Base-by-base conservation (phyloP, 164 flowering plant genomes). In the Paratinospora sagittata region DNA sequence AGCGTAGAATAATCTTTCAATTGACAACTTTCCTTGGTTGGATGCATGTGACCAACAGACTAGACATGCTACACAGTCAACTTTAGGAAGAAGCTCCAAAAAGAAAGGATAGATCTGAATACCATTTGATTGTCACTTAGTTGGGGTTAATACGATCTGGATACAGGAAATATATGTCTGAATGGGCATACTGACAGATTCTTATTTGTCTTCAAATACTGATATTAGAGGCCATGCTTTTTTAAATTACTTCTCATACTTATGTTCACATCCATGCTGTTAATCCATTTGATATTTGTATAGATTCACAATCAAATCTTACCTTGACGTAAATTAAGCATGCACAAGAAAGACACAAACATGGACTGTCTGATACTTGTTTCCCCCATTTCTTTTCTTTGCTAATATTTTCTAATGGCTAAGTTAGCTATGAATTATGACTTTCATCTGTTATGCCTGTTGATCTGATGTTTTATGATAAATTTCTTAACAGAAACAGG, bases 401-500 rank as follows among this genome's bases (percentile, higher is more conserved):
- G 27, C 30, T 45, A 26, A 24, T 41, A 43, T 8, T 64, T 63
- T 69, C 23, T 68, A 30, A n/a, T 39, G 34, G 8, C 39, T 24
- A 30, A 30, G 34, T 4, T 30, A 30, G 8, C n/a, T 64, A 30
- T 27, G 16, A 33, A 23, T 66, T 36, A 33, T 57, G 65, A 26
- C 6, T n/a, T 68, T 41, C 34, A 16, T 27, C 66, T 52, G 21
- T 66, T 63, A 27, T 41, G 26, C 27, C n/a, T 17, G 13, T 70
- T 36, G 43, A 30, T 60, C 64, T 75, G 58, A 74, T 76, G 8
- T 63, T 76, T 57, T 73, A 8, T 37, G 43, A 62, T 37, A 12
- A 63, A 21, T 9, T 17, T 27, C 21, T 49, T 70, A 67, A 77
- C 90, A 93, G 99, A 96, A 82, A 93, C 99, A 27, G 99, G 92